Base-by-base conservation (phyloP, 169 alveolate genomes). In the Plasmodium fragile region DNA sequence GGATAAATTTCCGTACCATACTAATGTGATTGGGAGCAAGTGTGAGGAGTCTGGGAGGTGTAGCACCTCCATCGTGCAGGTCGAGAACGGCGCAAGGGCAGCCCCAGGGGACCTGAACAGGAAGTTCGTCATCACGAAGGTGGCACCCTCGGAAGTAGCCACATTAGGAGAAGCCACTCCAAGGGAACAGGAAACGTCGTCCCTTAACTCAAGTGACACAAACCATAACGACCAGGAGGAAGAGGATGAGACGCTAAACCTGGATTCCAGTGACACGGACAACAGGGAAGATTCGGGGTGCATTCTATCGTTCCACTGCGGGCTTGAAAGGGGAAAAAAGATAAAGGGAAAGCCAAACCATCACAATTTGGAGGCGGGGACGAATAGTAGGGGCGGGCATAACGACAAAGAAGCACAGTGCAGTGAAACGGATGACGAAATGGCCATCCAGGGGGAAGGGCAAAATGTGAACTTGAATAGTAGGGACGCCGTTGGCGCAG, bases 1-100 rank as follows among this genome's bases (percentile, higher is more conserved):
- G 45, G 71, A 89, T 45, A 77, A 52, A 45, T 59, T 96, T 71
- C 92, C 95, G 0, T 92, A 83, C 30, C 83, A 91, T 34, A 96
- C 97, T 8, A 92, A 93, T 41, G 79, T 95, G 34, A 16, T 84
- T 41, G 94, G 85, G 8, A 16, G 16, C 2, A 83, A 83, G 59
- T 18, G 10, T 49, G 41, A 55, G n/a, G 36, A 0, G n/a, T 6
- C 13, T 65, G 36, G 16, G 36, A 22, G 6, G n/a, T 22, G 75
- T 0, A 65, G 75, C 75, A 65, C 1, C 6, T 25, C 41, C n/a
- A 65, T 25, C 18, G 75, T 22, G 30, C 30, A 65, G 13, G 34
- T 28, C 5, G 8, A 25, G 13, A n/a, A 65, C 5, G 75, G 8
- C 75, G 11, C 4, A 65, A 25, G 16, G 36, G 75, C 75, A 18